phyloP scores from a whole-genome alignment of 208 protist genomes.

The Leishmania martiniquensis region DNA sequence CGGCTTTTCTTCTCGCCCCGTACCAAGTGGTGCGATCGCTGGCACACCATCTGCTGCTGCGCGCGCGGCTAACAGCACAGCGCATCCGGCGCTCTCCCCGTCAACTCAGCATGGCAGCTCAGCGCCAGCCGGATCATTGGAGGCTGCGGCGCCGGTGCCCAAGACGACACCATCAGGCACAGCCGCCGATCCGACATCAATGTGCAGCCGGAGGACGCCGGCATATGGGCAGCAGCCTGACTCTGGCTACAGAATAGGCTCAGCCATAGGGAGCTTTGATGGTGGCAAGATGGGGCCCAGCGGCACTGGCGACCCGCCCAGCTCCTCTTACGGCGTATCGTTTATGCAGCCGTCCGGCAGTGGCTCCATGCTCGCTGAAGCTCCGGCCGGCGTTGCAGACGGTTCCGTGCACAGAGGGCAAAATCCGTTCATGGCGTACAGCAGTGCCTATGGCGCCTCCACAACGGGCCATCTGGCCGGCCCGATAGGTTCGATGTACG shows the following conservation, averaged over 20 bases:
- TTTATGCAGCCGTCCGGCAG: slow-evolving; percentile 9
- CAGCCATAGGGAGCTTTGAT: not conserved
- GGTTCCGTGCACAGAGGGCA: not conserved
- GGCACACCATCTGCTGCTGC: not conserved
- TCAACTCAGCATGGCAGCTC: slow-evolving; percentile 6
- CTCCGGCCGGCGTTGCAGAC: not conserved
- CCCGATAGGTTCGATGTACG: slow-evolving; percentile 4
- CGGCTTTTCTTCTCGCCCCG: slow-evolving; percentile 1
- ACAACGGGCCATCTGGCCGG: not conserved
- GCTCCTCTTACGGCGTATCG: slow-evolving; percentile 9
- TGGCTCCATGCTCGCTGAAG: not conserved
- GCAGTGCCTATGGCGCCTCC: not conserved
- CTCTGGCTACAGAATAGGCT: slow-evolving; percentile 15
- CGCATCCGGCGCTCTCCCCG: not conserved
- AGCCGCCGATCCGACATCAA: not conserved
- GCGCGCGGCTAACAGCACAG: not conserved
- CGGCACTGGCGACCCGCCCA: not conserved
- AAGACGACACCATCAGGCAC: not conserved
- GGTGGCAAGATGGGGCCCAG: not conserved
- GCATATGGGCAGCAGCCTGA: not conserved
- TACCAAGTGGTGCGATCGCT: not conserved
- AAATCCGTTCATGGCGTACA: not conserved
- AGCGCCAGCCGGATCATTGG: not conserved
- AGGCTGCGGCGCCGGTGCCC: not conserved
- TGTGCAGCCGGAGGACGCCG: not conserved